phyloP scores from a whole-genome alignment of 192 early-diverging fungal genomes.

The Rhizoclosmatium globosum region DNA sequence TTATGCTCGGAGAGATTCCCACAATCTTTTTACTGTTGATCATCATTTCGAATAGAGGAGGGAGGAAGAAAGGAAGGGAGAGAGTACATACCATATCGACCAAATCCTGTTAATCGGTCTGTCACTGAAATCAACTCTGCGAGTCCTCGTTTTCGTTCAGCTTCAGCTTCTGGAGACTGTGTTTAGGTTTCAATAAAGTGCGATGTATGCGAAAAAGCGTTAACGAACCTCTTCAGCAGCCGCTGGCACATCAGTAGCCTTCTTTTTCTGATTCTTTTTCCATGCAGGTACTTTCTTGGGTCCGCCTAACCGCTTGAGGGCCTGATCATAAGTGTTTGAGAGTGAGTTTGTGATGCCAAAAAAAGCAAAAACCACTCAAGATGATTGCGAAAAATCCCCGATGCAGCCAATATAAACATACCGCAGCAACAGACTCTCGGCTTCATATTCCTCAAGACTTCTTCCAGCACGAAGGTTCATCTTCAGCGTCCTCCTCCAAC shows the following conservation, averaged over 20 bases:
- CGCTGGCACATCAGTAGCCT: conserved; percentile 12
- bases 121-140: conserved; percentile 53
- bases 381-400: not conserved
- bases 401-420: conserved; percentile 4
- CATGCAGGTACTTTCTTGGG: conserved; percentile 39
- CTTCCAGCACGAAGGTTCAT: conserved; percentile 33
- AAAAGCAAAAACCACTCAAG: not conserved
- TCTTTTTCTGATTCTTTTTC: conserved; percentile 54
- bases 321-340: conserved; percentile 12
- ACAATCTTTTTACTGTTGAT: conserved; percentile 26
- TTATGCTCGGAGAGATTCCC: conserved; percentile 36
- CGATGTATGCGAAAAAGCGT: not conserved
- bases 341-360: not conserved
- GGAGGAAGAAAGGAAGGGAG: too few relatives aligned
- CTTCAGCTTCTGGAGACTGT: conserved; percentile 34
- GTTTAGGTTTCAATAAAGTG: not conserved
- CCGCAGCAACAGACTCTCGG: conserved; percentile 37
- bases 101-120: conserved; percentile 52
- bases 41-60: conserved; percentile 15
- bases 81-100: conserved; percentile 47
- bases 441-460: conserved; percentile 33
- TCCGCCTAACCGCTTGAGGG: conserved; percentile 49
- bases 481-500: conserved; percentile 10
- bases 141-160: conserved; percentile 30
- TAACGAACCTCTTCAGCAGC: conserved; percentile 10